Conservation (phyloP, 2,329 filamentous ascomycete genomes). For the Cladophialophora bantiana region DNA sequence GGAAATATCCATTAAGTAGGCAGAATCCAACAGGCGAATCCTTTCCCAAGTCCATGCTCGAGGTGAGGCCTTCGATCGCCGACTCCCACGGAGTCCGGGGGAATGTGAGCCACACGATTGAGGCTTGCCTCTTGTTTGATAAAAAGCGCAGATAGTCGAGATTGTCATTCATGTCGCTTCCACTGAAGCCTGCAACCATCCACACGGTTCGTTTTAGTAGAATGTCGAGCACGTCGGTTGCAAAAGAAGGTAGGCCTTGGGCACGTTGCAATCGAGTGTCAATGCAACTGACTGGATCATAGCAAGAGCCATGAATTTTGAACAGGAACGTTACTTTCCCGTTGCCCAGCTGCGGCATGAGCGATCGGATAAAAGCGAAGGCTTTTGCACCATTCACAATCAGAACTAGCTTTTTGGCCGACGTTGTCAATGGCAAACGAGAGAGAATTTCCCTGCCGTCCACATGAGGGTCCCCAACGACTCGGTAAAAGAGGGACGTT, state of each 20-base stretch:
- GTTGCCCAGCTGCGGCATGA: constrained; percentile 13
- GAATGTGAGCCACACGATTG: constrained; percentile 6
- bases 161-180: constrained; percentile 22
- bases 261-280: constrained; percentile 15
- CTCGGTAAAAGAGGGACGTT: constrained; percentile 1
- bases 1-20: constrained; percentile 5
- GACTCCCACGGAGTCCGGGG: constrained; percentile 7
- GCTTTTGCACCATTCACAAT: constrained; percentile 17
- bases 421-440: neutral
- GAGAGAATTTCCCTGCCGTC: constrained; percentile 9
- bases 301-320: constrained; percentile 18
- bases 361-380: constrained; percentile 14
- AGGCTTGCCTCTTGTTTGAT: constrained; percentile 11
- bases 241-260: constrained; percentile 17
- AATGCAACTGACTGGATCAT: constrained; percentile 15
- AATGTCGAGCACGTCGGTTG: constrained; percentile 21
- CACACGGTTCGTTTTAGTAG: constrained; percentile 13
- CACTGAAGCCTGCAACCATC: constrained; percentile 18
- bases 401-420: constrained; percentile 7
- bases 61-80: constrained; percentile 7
- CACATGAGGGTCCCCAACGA: constrained; percentile 12
- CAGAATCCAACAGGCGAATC: constrained; percentile 15
- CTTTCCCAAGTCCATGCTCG: constrained; percentile 1
- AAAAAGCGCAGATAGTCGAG: constrained; percentile 15
- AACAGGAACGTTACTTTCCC: constrained; percentile 16